Evolutionary conservation across 139 green algal species (phyloP).

Genomic region (Volvox africanus): DNA sequence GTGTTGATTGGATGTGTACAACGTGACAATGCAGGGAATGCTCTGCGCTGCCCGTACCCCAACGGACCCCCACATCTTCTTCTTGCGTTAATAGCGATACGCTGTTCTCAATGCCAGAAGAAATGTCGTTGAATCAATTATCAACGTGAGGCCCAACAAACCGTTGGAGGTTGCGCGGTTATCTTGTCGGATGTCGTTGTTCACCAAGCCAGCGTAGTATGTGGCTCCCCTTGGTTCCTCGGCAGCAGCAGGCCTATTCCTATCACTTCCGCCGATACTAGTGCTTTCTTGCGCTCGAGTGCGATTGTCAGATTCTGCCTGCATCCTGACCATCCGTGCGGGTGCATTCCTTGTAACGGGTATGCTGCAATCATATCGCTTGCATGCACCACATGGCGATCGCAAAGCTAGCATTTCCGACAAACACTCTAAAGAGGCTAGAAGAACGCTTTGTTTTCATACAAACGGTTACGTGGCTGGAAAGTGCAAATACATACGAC

Average conservation of each 20-base stretch:
- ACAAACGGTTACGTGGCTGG: no score
- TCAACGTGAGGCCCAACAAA: background rate
- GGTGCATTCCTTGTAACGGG: background rate
- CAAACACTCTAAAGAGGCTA: no score
- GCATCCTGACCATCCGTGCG: background rate
- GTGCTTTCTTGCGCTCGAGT: background rate
- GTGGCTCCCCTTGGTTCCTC: background rate
- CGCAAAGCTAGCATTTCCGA: background rate
- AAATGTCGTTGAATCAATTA: no score
- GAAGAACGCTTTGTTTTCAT: no score
- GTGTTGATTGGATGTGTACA: no score
- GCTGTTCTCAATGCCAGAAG: no score
- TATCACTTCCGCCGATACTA: background rate
- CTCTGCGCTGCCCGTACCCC: no score
- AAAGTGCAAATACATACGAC: no score
- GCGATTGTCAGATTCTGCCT: background rate
- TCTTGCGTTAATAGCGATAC: no score
- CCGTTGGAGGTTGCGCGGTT: conserved; percentile 34
- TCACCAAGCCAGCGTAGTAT: conserved; percentile 54
- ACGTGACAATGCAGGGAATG: no score
- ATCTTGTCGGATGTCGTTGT: conserved; percentile 24
- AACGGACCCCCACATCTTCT: no score
- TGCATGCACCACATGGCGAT: background rate
- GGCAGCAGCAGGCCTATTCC: background rate
- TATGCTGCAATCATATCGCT: background rate